Evolutionary conservation across 768 basidiomycete genomes (phyloP).

Genomic region (Boletus subparvulus): DNA sequence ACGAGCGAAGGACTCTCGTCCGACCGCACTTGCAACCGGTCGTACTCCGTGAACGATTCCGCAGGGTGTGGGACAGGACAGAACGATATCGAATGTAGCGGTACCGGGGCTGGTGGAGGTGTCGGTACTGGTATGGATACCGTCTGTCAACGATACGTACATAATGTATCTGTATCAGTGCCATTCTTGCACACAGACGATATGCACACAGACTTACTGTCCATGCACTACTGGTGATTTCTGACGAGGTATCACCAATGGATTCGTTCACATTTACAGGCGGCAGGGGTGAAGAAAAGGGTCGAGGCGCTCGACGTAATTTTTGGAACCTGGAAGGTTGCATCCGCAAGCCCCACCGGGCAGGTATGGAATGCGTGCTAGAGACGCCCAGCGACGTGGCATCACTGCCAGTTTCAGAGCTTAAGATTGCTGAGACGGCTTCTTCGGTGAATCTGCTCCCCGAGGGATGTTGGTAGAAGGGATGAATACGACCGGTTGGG

Average conservation of each 20-base stretch:
- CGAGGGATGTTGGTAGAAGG: conserved; percentile 17
- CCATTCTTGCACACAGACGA: neutral
- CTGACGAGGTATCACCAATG: conserved; percentile 6
- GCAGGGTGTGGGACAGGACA: conserved; percentile 20
- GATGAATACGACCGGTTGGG: neutral
- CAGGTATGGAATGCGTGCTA: neutral
- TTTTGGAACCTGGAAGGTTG: conserved; percentile 21
- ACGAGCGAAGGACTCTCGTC: conserved; percentile 20
- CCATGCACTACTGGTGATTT: conserved; percentile 7
- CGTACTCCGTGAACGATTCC: conserved; percentile 33
- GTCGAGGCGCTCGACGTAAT: conserved; percentile 6
- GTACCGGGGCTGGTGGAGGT: neutral
- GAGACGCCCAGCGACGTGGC: conserved; percentile 1
- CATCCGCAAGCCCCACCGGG: conserved; percentile 5
- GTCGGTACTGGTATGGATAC: neutral
- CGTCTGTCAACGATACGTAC: conserved; percentile 5
- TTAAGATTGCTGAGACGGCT: conserved; percentile 23
- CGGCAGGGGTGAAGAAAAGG: neutral
- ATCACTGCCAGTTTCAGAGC: conserved; percentile 28
- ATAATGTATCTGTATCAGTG: neutral
- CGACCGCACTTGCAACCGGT: conserved; percentile 25
- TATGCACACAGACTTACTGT: conserved; percentile 12
- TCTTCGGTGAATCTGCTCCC: conserved; percentile 33
- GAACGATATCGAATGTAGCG: conserved; percentile 21
- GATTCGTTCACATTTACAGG: neutral